Evolutionary conservation across 2,329 filamentous ascomycete genomes (phyloP), one percentile per base, ranked within the genome.

Genomic region (Fusarium humuli): DNA sequence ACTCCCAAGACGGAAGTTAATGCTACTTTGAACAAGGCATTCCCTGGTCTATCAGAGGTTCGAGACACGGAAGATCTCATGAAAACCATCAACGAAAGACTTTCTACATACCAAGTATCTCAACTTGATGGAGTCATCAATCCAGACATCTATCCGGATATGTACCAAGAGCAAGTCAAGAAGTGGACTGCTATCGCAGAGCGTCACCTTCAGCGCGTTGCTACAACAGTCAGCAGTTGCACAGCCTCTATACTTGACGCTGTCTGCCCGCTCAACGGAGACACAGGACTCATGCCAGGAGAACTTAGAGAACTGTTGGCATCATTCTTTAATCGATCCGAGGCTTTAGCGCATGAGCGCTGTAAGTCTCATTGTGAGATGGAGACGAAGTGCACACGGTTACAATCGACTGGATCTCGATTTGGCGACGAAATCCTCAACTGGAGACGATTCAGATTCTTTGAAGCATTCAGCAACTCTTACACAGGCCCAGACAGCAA

Each of bases 61-160:
- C 11, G 58, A 7, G 48, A 54, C 16, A 60, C 65, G 2, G 45
- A 23, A 0, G 47, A 34, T 1, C 57, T 75, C 7, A 45, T 72
- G 27, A 23, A 29, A 7, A 25, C 50, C 0, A 81, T 81, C 18
- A 61, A 67, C 4, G 42, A 50, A 2, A 70, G 78, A 27, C 71
- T 81, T 6, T 23, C 37, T 0, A 55, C 65, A 0, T 79, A 77
- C 32, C 73, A 77, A 30, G 75, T 74, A 3, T 76, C 70, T 16
- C 74, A 79, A 10, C 77, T 81, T 0, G 73, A 76, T 0, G 79
- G 79, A 0, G 65, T 81, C 10, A 44, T 78, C 14, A 79, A 81
- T 47, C 77, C 79, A 0, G 69, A 75, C 1, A 72, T 80, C 2
- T 73, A 79, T 20, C 71, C 67, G 3, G 67, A 67, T 0, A 72